phyloP scores from a whole-genome alignment of 1,284 basidiomycete genomes.

The Coniferiporia weirii region DNA sequence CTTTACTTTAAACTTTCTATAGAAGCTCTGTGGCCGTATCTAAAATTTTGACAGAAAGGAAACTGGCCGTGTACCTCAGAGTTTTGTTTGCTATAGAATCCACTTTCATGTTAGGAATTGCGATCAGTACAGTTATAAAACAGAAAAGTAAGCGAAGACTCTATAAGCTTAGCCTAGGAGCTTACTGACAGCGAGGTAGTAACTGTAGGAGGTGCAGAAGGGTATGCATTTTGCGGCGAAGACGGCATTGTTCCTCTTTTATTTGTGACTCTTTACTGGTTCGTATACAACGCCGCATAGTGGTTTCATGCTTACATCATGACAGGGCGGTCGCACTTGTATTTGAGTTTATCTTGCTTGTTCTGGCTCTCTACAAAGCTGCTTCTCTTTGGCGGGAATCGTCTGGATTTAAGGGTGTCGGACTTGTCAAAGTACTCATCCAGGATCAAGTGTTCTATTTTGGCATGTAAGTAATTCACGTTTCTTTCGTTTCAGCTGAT shows the following conservation, averaged over 20 bases:
- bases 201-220: background rate
- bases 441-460: too few species aligned
- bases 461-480: background rate
- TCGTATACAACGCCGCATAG: background rate
- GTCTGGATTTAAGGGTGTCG: too few species aligned
- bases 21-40: background rate
- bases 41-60: background rate
- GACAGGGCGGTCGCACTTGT: constrained; percentile 1
- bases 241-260: background rate
- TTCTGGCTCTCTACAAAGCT: background rate
- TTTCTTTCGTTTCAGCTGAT: too few species aligned
- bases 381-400: too few species aligned
- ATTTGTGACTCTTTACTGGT: background rate
- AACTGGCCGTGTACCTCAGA: background rate
- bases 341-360: background rate
- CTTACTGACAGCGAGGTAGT: background rate
- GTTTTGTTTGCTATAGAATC: background rate
- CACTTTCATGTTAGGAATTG: background rate
- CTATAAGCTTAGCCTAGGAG: background rate
- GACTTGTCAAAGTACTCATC: too few species aligned
- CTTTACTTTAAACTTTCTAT: background rate
- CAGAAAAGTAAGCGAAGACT: background rate
- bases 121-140: background rate
- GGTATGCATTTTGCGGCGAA: background rate
- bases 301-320: background rate